Evolutionary conservation across 1,284 basidiomycete genomes (phyloP).

Genomic region (Somion occarium): DNA sequence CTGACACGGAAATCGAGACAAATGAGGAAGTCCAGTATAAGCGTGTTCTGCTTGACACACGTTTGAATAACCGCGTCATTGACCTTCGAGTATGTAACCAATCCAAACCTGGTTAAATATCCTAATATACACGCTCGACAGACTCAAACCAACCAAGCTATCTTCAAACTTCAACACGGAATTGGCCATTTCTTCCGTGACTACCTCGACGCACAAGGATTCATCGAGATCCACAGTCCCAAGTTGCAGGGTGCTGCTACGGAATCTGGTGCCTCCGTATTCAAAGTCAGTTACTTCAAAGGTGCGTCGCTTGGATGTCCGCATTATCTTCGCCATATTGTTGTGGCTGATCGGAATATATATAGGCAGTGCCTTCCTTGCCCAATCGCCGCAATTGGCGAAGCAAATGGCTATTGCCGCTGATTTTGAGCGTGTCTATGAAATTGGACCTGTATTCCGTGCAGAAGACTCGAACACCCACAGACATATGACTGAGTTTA

Average conservation of each 20-base stretch:
- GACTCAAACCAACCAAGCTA: conserved; percentile 95
- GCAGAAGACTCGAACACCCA: conserved; percentile 99
- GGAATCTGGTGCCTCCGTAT: conserved; percentile 94
- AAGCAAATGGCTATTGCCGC: conserved; percentile 99
- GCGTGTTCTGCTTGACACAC: conserved; percentile 84
- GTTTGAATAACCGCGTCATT: conserved; percentile 92
- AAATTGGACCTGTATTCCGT: conserved; percentile 95
- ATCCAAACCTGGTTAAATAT: background rate
- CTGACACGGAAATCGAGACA: conserved; percentile 72
- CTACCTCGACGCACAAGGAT: conserved; percentile 72
- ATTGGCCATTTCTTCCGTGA: conserved; percentile 89
- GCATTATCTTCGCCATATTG: background rate
- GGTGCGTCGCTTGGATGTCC: conserved; percentile 44
- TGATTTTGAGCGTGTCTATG: conserved; percentile 97
- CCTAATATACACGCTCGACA: no score
- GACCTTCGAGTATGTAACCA: conserved; percentile 77
- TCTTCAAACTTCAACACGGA: conserved; percentile 90
- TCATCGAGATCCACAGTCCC: conserved; percentile 95
- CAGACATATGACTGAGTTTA: conserved; percentile 98
- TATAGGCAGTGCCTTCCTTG: conserved; percentile 86
- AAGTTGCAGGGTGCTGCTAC: conserved; percentile 98
- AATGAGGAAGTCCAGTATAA: conserved; percentile 62
- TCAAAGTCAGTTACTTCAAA: conserved; percentile 99
- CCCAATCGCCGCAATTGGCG: conserved; percentile 94
- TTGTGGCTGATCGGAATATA: background rate